Evolutionary conservation across 495 filamentous ascomycete genomes (phyloP).

Genomic region (Pseudoneurospora amorphoporcata): DNA sequence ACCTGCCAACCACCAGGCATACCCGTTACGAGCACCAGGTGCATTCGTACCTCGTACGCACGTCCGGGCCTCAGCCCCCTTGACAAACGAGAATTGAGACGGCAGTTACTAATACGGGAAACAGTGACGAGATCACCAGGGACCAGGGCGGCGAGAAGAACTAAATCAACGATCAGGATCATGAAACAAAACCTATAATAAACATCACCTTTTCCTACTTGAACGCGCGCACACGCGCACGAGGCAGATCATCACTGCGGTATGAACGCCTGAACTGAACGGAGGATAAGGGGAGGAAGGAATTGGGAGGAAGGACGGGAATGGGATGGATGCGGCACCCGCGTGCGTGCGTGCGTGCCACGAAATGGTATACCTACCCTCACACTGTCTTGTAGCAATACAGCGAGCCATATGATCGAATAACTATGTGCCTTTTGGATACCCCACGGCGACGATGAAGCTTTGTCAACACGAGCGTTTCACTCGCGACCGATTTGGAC

Average conservation of each 20-base stretch:
- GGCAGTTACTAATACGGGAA: constrained; percentile 12
- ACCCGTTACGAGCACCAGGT: neutral
- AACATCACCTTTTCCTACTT: constrained; percentile 12
- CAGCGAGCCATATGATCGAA: neutral
- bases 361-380: neutral
- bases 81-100: neutral
- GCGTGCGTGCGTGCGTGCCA: too few species aligned
- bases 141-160: constrained; percentile 65
- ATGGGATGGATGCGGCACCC: too few species aligned
- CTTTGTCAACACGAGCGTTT: too few species aligned
- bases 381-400: neutral
- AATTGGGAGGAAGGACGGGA: neutral
- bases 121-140: constrained; percentile 58
- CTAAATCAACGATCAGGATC: constrained; percentile 26
- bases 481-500: too few species aligned
- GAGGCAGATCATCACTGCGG: neutral
- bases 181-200: neutral
- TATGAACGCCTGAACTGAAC: too few species aligned
- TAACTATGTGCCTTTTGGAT: too few species aligned
- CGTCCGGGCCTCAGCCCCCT: neutral
- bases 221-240: too few species aligned
- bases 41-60: neutral
- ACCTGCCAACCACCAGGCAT: neutral
- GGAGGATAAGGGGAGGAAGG: neutral
- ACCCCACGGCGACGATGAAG: too few species aligned